Evolutionary conservation across 768 basidiomycete genomes (phyloP), one percentile per base, ranked within the genome.

Genomic region (Trametes elegans): DNA sequence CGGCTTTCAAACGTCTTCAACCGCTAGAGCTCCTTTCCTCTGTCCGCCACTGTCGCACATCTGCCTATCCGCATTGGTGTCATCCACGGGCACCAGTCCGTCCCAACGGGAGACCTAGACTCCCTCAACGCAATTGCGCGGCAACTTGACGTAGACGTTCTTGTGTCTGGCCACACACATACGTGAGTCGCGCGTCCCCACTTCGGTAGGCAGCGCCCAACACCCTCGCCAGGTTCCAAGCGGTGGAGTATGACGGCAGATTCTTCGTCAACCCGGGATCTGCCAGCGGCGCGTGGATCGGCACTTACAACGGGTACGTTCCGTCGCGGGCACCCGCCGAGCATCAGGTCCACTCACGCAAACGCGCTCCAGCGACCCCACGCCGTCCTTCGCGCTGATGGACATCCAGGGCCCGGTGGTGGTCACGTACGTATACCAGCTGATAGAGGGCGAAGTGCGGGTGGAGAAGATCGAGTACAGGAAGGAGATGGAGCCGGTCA

Each of bases 211-310:
- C 29, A 13, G n/a, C 14, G n/a, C 23, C 8, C 16, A 27, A 40
- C 7, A 5, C 14, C 32, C 27, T 14, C 32, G 41, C 10, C 62
- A 95, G 92, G 26, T 98, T 98, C 73, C 93, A 97, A 71, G 94
- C 95, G 21, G 84, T 93, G 56, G 95, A 96, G 67, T 86, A 88
- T 64, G 93, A 93, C 58, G 82, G 85, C 53, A 83, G 88, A 52
- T 99, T 98, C 78, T 98, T 98, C 66, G 82, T 98, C 39, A 97
- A 98, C 67, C 96, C 95, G 2, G 96, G 96, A 1, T 90, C 89
- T 3, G 96, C 93, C 0, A 95, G 92, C 2, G 96, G 96, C 31
- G 95, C 95, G 32, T 98, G 93, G 93, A 83, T 87, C 31, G 91
- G 93, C 0, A 71, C 80, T 5, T 82, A 79, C 60, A 85, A 80